These are phyloP conservation scores for Fusarium bactridioides DNA, from an alignment of 2,329 filamentous ascomycete species.

Conservation along the genomic window DNA sequence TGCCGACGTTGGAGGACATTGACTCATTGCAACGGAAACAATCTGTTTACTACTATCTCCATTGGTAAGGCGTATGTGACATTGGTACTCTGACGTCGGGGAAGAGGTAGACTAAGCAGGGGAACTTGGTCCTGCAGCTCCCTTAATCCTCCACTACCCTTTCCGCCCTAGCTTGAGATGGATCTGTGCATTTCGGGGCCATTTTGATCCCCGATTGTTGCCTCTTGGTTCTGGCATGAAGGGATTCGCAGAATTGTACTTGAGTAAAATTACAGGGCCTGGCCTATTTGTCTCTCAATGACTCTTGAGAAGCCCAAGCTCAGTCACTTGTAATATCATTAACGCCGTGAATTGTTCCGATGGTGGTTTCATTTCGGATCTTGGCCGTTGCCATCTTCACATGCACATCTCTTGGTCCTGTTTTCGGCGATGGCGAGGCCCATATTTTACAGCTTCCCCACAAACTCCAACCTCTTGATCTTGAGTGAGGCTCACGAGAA, in stretches of 20 bases:
- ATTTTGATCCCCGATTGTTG: background rate
- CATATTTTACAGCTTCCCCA: conserved; percentile 1
- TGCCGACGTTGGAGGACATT: background rate
- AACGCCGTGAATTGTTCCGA: background rate
- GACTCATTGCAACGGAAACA: background rate
- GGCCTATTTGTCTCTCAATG: too few relatives aligned
- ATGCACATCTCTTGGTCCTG: background rate
- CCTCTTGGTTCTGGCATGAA: background rate
- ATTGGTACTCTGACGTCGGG: background rate
- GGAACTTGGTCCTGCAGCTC: conserved; percentile 15
- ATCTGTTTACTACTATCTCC: background rate
- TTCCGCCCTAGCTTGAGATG: background rate
- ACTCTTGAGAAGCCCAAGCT: background rate
- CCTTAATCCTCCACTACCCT: background rate
- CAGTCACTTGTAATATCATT: background rate
- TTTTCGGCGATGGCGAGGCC: background rate
- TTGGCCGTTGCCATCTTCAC: conserved; percentile 7
- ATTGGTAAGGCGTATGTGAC: background rate
- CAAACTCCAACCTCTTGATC: background rate
- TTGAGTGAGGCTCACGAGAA: background rate
- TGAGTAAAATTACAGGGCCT: too few relatives aligned
- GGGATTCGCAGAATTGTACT: background rate
- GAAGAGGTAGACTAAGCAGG: background rate
- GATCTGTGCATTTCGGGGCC: background rate
- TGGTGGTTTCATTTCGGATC: background rate